Evolutionary conservation across 768 basidiomycete genomes (phyloP).

Genomic region (Termitomyces sp.): DNA sequence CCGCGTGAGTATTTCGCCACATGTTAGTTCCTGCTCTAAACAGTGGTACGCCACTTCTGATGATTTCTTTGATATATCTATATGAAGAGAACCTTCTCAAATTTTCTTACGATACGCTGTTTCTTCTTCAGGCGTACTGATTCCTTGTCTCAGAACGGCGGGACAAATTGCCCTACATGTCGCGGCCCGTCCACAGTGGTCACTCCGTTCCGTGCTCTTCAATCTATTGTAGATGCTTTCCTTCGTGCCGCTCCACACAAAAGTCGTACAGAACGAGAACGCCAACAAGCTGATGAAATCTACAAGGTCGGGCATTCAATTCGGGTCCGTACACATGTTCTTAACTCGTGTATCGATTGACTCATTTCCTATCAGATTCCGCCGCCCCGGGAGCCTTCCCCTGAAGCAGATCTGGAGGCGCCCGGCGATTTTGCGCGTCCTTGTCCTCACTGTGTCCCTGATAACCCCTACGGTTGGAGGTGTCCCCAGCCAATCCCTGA

Average conservation of each 20-base stretch:
- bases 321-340: conserved; percentile 38
- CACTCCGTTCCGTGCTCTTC: conserved; percentile 67
- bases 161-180: conserved; percentile 80
- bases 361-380: conserved; percentile 51
- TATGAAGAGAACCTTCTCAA: not conserved
- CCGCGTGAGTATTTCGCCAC: conserved; percentile 49
- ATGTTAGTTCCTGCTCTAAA: conserved; percentile 6
- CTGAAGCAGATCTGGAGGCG: conserved; percentile 66
- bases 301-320: conserved; percentile 60
- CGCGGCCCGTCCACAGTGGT: conserved; percentile 65
- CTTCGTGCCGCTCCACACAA: conserved; percentile 67
- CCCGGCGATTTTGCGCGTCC: conserved; percentile 66
- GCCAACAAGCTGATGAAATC: conserved; percentile 77
- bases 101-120: not conserved
- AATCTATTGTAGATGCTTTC: conserved; percentile 67
- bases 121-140: not conserved
- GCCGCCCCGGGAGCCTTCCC: conserved; percentile 67
- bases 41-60: conserved; percentile 4
- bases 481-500: conserved; percentile 80
- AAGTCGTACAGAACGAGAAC: conserved; percentile 63
- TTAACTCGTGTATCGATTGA: conserved; percentile 5
- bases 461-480: conserved; percentile 73
- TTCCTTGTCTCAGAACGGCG: conserved; percentile 58
- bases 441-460: conserved; percentile 70
- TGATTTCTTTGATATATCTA: not conserved